Conservation (phyloP, 495 filamentous ascomycete species). For the Annulohypoxylon bovei region DNA sequence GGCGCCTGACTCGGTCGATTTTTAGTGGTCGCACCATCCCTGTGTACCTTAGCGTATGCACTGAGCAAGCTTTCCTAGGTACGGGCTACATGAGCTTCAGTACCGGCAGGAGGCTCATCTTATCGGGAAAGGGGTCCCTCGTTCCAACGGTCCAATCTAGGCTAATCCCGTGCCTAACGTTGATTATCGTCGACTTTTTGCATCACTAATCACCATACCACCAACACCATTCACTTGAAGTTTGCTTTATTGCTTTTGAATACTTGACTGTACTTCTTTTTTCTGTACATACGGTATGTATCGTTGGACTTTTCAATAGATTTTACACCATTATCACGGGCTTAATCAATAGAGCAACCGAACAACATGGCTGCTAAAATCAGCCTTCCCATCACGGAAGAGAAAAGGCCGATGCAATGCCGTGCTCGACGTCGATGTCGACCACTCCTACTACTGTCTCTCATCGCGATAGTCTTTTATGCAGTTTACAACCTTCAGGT, state of each 20-base stretch:
- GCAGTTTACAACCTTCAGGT: constrained; percentile 35
- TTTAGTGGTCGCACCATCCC: constrained; percentile 9
- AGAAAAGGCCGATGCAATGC: constrained; percentile 46
- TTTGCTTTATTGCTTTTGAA: constrained; percentile 8
- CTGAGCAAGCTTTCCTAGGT: neutral
- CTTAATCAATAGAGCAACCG: constrained; percentile 3
- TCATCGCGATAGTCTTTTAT: constrained; percentile 41
- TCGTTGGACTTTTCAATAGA: constrained; percentile 3
- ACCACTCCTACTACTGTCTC: constrained; percentile 35
- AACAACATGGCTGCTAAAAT: constrained; percentile 42
- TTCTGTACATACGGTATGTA: constrained; percentile 17
- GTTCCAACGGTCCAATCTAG: neutral
- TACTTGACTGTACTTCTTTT: neutral
- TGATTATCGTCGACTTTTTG: constrained; percentile 19
- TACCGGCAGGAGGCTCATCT: constrained; percentile 34
- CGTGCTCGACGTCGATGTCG: constrained; percentile 44
- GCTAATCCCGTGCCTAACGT: constrained; percentile 19
- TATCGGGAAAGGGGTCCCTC: constrained; percentile 29
- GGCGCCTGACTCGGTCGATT: constrained; percentile 24
- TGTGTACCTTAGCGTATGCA: constrained; percentile 3
- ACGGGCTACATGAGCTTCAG: neutral
- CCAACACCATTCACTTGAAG: constrained; percentile 1
- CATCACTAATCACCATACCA: constrained; percentile 11
- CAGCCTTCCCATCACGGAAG: constrained; percentile 45
- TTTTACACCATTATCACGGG: neutral